Base-by-base conservation (phyloP, 345 rosid genomes). In the Dimocarpus longan region DNA sequence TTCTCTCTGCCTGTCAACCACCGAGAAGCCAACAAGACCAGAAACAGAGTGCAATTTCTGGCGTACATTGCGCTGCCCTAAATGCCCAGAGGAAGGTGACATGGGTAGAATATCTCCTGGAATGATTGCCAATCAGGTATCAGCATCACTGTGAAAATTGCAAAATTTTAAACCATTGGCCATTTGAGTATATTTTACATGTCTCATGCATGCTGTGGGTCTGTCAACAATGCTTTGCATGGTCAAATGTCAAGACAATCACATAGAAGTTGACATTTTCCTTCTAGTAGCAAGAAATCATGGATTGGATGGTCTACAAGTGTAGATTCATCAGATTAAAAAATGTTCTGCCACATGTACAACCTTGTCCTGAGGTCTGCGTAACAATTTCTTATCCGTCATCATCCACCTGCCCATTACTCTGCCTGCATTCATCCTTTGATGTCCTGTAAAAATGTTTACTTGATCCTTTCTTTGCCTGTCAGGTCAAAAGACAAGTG, bases 41-140 rank as follows among this genome's bases (percentile, higher is more conserved):
- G 89, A 85, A 85, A 76, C 83, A 74, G 92, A 88, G 74, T 44
- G 75, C 79, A 78, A 85, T 73, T 91, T 96, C 84, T 96, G 98
- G 99, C 83, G 40, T 71, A 91, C 63, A 74, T 75, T 93, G 90
- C 88, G 85, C 54, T 94, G 98, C 77, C 88, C 91, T 11, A 90
- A 87, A 81, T 94, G 99, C 79, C 94, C 94, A 57, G 84, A 79
- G 46, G 97, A 90, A 81, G 93, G 84, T 82, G 90, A 84, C 79
- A 66, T 60, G 40, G 91, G 94, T 54, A 88, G 84, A 85, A 80
- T 96, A 79, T 89, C 97, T 79, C 89, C 98, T 71, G 89, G 87
- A 70, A 89, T 88, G 90, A 87, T 96, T 74, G 92, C 98, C 70
- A 96, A 96, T 78, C 97, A 94, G 98, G 99, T 96, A 85, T 13